These are phyloP conservation scores for Chlorella sp. DNA, from an alignment of 139 green algal genomes.

Conservation along the genomic window DNA sequence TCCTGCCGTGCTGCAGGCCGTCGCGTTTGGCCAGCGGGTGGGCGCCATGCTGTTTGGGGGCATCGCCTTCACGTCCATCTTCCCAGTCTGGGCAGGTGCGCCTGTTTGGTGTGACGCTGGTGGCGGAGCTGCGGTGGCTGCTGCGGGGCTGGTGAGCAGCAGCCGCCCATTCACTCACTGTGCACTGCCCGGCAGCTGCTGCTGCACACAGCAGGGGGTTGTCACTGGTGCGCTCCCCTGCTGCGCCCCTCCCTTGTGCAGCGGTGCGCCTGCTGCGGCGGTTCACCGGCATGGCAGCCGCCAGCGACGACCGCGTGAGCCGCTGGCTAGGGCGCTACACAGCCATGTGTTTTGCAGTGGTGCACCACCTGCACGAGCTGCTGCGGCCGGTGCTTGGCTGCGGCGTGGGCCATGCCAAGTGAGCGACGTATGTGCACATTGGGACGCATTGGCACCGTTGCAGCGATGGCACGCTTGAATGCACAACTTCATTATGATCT, in stretches of 20 bases:
- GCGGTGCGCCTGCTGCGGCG: constrained; percentile 4
- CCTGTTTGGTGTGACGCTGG: too few species aligned
- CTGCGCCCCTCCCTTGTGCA: neutral
- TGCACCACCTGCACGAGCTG: constrained; percentile 28
- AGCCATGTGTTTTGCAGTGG: neutral
- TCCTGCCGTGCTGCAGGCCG: too few species aligned
- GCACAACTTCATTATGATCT: too few species aligned
- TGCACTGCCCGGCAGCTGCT: neutral
- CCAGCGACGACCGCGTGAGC: neutral
- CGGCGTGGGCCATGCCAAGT: neutral
- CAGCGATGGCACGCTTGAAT: too few species aligned
- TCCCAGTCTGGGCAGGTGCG: constrained; percentile 23
- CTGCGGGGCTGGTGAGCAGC: neutral
- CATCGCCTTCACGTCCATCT: constrained; percentile 4
- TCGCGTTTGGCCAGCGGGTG: neutral
- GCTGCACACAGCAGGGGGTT: neutral
- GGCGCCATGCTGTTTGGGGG: neutral
- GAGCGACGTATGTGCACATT: too few species aligned
- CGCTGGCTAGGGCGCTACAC: constrained; percentile 1
- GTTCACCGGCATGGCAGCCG: neutral
- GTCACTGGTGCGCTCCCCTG: neutral
- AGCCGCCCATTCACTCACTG: neutral
- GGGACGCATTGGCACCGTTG: too few species aligned
- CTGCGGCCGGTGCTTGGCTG: constrained; percentile 28
- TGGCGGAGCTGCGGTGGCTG: too few species aligned